These are phyloP conservation scores for Salicornia ramosissima DNA, from an alignment of 148 eudicot genomes.

Conservation along the genomic window DNA sequence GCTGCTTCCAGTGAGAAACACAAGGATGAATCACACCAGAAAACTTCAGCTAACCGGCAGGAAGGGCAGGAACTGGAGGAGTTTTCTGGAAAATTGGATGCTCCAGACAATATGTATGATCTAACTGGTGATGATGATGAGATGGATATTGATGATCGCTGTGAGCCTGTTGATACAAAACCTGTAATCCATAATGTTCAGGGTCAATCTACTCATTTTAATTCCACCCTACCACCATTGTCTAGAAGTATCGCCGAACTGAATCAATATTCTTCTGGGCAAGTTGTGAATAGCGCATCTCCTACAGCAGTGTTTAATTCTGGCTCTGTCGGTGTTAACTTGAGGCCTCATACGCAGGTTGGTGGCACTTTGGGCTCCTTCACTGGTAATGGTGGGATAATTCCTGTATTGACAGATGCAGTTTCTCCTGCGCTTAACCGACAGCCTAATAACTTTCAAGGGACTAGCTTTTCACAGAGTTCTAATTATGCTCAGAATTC, in stretches of 20 bases:
- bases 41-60: conserved; percentile 27
- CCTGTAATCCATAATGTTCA: conserved; percentile 32
- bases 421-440: conserved; percentile 41
- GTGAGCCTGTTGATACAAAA: conserved; percentile 46
- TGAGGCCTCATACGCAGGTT: conserved; percentile 24
- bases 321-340: conserved; percentile 24
- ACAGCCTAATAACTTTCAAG: conserved; percentile 32
- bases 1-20: conserved; percentile 37
- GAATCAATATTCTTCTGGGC: conserved; percentile 34
- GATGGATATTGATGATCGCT: conserved; percentile 32
- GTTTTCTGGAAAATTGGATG: conserved; percentile 18
- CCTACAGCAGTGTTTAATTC: conserved; percentile 30
- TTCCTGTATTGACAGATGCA: conserved; percentile 53
- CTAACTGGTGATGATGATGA: conserved; percentile 60
- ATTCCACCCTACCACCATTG: conserved; percentile 8
- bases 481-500: conserved; percentile 28
- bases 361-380: conserved; percentile 23
- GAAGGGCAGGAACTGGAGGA: conserved; percentile 13
- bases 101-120: conserved; percentile 45
- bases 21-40: conserved; percentile 34
- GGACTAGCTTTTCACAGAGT: conserved; percentile 21
- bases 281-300: conserved; percentile 29
- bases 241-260: conserved; percentile 30
- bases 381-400: conserved; percentile 22
- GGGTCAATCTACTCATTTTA: conserved; percentile 21